Base-by-base conservation (phyloP, 1,139 yeast genomes). In the Nakaseomyces kungkrabaensis region DNA sequence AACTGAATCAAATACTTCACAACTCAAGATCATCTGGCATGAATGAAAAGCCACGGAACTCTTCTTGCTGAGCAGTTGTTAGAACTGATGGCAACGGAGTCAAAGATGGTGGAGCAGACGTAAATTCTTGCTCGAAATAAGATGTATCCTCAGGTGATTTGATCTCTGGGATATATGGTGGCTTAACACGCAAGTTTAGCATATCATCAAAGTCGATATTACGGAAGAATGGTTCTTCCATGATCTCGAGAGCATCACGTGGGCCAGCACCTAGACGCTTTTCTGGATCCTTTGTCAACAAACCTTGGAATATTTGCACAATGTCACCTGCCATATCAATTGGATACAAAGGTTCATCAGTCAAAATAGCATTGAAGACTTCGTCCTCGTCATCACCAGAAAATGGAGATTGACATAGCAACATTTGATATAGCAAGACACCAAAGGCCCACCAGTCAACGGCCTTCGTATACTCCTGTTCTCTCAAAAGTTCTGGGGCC, bases 401-500 rank as follows among this genome's bases (percentile, higher is more conserved):
- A 71, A 92, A 92, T 43, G 99, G 99, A 4, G 97, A 87, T 69
- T 92, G 96, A 49, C 97, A 94, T 53, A 92, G 75, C 52, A 92
- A 75, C 99, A 92, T 92, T 69, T 92, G 98, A 70, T 90, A 92
- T 55, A 94, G 73, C 56, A 92, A 74, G 36, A 94, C 97, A 49
- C 99, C 99, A 73, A 90, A 88, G 0, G 98, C 97, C 98, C 98
- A 92, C 98, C 98, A 94, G 69, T 92, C 99, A 49, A 92, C 98
- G 45, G 94, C 85, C 60, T 95, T 80, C 48, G 89, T 94, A 63
- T 92, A 92, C 54, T 83, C 85, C 67, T 89, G 95, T 50, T 94
- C 97, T 51, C 87, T 82, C 62, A 94, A 76, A 59, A 92, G 90
- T 69, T 92, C 99, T 0, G 99, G 99, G 1, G 98, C 99, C 96